Evolutionary conservation across 306 rosid species (phyloP).

Genomic region (Lathyrus sativus): DNA sequence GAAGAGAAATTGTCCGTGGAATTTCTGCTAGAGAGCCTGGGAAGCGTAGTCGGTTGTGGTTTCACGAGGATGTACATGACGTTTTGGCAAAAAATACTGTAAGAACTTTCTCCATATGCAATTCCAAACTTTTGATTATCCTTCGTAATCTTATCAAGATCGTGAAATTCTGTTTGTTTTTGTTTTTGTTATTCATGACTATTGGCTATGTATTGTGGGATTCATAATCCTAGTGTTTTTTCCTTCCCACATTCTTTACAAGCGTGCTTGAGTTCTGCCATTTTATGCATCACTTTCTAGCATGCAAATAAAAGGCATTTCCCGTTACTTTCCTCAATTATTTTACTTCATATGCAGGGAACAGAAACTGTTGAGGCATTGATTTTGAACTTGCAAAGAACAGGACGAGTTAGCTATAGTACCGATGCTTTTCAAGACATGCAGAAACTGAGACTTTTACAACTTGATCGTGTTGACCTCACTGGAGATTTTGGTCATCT

Average conservation of each 20-base stretch:
- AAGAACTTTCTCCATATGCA: neutral
- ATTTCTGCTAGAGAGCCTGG: neutral
- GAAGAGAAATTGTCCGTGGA: constrained; percentile 9
- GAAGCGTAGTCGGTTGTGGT: constrained; percentile 16
- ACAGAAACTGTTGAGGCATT: constrained; percentile 32
- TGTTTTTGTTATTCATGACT: no score
- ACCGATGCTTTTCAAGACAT: constrained; percentile 44
- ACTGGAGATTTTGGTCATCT: constrained; percentile 36
- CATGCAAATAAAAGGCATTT: neutral
- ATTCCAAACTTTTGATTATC: neutral
- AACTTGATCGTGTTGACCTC: constrained; percentile 35
- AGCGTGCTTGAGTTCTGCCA: neutral
- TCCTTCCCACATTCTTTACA: neutral
- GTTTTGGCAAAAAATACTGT: neutral
- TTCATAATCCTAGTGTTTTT: neutral
- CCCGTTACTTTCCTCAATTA: neutral
- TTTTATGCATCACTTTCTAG: neutral
- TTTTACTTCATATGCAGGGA: constrained; percentile 30
- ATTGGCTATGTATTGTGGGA: neutral
- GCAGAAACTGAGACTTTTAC: constrained; percentile 50
- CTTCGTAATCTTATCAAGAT: neutral
- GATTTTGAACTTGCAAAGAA: constrained; percentile 12
- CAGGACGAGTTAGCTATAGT: neutral
- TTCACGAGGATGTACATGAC: neutral
- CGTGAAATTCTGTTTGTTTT: neutral